Evolutionary conservation across 257 asterid species (phyloP).

Genomic region (Pogostemon cablin): DNA sequence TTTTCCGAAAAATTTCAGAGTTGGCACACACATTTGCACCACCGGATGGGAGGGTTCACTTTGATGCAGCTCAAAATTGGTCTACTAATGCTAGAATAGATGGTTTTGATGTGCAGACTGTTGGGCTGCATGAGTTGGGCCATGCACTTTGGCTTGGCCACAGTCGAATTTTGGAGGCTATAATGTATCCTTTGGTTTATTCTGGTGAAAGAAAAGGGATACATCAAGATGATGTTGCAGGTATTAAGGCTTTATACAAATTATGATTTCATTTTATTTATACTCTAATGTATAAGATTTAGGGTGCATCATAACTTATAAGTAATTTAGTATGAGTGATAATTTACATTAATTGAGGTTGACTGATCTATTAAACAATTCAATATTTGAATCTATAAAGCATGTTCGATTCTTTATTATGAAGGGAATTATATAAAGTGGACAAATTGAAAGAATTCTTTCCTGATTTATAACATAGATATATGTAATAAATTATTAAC

Average conservation of each 20-base stretch:
- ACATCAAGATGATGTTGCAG: conserved; percentile 27
- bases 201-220: conserved; percentile 22
- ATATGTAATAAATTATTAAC: no score
- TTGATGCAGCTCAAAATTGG: conserved; percentile 26
- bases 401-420: no score
- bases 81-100: background rate
- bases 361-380: no score
- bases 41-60: conserved; percentile 35
- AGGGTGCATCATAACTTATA: no score
- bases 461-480: no score
- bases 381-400: no score
- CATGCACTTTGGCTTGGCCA: conserved; percentile 32
- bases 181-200: conserved; percentile 20
- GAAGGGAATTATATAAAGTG: no score
- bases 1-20: background rate
- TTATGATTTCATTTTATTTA: background rate
- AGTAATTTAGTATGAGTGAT: no score
- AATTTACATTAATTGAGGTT: no score
- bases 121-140: conserved; percentile 37
- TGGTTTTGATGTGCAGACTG: conserved; percentile 26
- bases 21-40: conserved; percentile 34
- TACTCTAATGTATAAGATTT: no score
- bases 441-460: no score
- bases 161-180: conserved; percentile 1
- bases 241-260: conserved; percentile 31